Conservation (phyloP, 345 rosid species). For the Eucalyptus curtisii region DNA sequence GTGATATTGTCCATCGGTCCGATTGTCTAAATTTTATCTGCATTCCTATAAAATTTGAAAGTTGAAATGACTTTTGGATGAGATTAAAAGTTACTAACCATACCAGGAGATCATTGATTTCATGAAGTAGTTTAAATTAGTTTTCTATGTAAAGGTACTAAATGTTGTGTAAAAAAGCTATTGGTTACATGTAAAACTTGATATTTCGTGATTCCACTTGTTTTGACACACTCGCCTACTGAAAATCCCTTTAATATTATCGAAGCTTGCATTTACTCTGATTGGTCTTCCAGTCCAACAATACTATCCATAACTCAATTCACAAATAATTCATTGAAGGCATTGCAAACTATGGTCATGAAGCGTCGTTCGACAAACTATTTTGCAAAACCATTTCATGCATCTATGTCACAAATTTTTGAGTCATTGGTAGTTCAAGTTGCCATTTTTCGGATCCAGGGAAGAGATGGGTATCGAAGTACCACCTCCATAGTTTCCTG, state of each 20-base stretch:
- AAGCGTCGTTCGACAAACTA: neutral
- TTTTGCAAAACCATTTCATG: too few species aligned
- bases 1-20: neutral
- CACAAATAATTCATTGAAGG: neutral
- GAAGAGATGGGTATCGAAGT: neutral
- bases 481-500: neutral
- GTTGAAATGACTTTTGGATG: neutral
- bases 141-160: neutral
- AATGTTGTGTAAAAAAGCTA: neutral
- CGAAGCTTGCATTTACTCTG: fast-evolving
- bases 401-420: neutral
- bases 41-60: neutral
- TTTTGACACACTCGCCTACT: fast-evolving
- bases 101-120: fast-evolving
- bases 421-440: neutral
- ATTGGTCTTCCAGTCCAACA: neutral
- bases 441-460: fast-evolving
- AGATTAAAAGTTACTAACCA: neutral
- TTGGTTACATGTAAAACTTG: neutral
- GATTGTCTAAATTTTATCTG: neutral
- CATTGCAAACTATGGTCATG: neutral
- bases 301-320: neutral
- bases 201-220: neutral
- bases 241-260: neutral
- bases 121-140: neutral